Evolutionary conservation across 2,329 filamentous ascomycete species (phyloP), one percentile per base, ranked within the genome.

Genomic region (Penicillium sp.): DNA sequence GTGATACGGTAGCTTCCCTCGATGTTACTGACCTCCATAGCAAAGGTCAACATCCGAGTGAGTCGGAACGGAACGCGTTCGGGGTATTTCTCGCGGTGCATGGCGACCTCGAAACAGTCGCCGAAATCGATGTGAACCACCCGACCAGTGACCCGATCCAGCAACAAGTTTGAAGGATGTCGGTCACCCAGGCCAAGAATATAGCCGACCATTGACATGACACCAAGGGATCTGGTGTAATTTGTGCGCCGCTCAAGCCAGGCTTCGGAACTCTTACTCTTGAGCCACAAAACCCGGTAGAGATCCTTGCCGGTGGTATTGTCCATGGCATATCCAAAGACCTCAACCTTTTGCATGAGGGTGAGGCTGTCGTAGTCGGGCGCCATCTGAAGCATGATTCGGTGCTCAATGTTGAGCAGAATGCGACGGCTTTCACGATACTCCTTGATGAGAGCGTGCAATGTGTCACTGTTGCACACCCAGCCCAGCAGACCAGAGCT

Each of bases 131-230:
- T 98, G 73, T 99, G 95, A 64, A 99, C 89, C 61, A 99, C 95
- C 80, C 96, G 96, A 71, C 95, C 95, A 1, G 93, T 98, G 59
- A 96, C 87, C 39, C 92, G 89, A 75, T 99, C 95, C 42, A 99
- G 88, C 89, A 99, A 96, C 69, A 99, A 79, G 75, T 99, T 99
- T 59, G 92, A 97, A 37, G 96, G 96, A 77, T 99, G 95, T 48
- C 96, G 88, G 78, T 99, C 95, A 54, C 95, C 95, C 14, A 99
- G 82, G 58, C 95, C 96, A 22, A 99, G 86, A 63, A 99, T 98
- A 75, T 99, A 99, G 62, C 95, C 95, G n/a, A 98, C 95, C 92
- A 99, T 99, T n/a, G 92, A 97, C 95, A 99, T 99, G 68, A 99
- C 95, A 66, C 91, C 95, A 2, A 99, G 82, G 1, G 93, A 98